A percentile compares a stretch with the other conserved stretches of the same genome.
Conservation (phyloP, 768 basidiomycete genomes). For the Ramaria sp. region DNA sequence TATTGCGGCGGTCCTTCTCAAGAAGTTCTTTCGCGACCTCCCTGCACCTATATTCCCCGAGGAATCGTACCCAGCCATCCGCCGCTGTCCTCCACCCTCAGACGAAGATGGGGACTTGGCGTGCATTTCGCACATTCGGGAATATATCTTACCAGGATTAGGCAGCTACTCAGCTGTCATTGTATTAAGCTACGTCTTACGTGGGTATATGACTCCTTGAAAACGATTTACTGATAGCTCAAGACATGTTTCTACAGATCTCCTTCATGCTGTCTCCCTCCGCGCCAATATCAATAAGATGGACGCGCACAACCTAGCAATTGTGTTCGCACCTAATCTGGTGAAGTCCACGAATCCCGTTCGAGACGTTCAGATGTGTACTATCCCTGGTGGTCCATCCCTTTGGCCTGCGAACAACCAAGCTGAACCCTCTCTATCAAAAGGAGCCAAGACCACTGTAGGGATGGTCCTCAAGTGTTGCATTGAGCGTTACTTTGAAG, state of each 20-base stretch:
- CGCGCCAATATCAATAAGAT: conserved; percentile 59
- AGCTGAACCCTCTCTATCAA: conserved; percentile 12
- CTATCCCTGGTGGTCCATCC: conserved; percentile 40
- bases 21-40: conserved; percentile 76
- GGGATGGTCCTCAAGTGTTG: conserved; percentile 65
- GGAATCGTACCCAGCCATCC: conserved; percentile 49
- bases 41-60: conserved; percentile 74
- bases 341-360: conserved; percentile 57
- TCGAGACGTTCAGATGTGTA: conserved; percentile 66
- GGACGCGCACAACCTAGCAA: conserved; percentile 74
- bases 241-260: conserved; percentile 32
- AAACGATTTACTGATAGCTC: conserved; percentile 3
- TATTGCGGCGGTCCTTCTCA: conserved; percentile 75
- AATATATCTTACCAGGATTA: conserved; percentile 55
- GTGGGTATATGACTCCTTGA: conserved; percentile 27
- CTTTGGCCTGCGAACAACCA: conserved; percentile 17
- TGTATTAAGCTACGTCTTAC: conserved; percentile 56
- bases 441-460: conserved; percentile 31
- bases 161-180: conserved; percentile 56
- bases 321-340: conserved; percentile 74
- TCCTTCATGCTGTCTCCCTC: conserved; percentile 70
- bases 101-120: conserved; percentile 44
- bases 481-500: conserved; percentile 74
- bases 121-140: conserved; percentile 54
- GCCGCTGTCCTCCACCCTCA: conserved; percentile 52